Conservation (phyloP, 2,329 filamentous ascomycete species). For the Colletotrichum sp. region DNA sequence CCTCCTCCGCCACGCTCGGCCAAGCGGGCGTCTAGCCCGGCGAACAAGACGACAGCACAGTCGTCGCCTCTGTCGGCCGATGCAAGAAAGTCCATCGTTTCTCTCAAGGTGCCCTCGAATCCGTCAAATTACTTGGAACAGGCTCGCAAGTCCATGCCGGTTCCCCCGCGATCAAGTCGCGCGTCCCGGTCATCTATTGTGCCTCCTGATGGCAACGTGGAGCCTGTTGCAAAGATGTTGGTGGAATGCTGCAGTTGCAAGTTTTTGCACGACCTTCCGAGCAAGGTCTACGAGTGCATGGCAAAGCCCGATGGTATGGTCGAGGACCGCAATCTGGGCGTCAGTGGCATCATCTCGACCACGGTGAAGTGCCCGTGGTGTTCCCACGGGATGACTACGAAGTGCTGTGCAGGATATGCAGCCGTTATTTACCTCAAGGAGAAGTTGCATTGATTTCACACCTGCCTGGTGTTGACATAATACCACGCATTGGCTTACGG, state of each 20-base stretch:
- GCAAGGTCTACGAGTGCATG: constrained; percentile 69
- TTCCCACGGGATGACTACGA: constrained; percentile 70
- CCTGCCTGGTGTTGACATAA: background rate
- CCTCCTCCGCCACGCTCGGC: constrained; percentile 26
- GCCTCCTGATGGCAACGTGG: constrained; percentile 21
- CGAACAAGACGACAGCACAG: constrained; percentile 12
- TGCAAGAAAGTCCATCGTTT: background rate
- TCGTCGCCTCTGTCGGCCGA: background rate
- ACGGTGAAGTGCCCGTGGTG: constrained; percentile 76
- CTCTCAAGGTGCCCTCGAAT: background rate
- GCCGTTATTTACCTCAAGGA: constrained; percentile 71
- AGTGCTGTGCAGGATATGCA: constrained; percentile 72
- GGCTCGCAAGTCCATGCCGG: constrained; percentile 12
- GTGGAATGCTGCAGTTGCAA: constrained; percentile 69
- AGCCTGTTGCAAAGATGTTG: constrained; percentile 65
- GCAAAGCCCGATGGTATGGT: constrained; percentile 61
- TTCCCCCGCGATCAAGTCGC: background rate
- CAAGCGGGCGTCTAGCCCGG: background rate
- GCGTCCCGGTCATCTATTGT: constrained; percentile 7
- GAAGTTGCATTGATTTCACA: constrained; percentile 52
- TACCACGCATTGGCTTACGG: background rate
- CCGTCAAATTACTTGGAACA: constrained; percentile 14
- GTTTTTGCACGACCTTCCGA: constrained; percentile 70
- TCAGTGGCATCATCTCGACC: constrained; percentile 62
- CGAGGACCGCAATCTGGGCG: constrained; percentile 54